Conservation (phyloP, 495 filamentous ascomycete species). For the Cudoniella acicularis region DNA sequence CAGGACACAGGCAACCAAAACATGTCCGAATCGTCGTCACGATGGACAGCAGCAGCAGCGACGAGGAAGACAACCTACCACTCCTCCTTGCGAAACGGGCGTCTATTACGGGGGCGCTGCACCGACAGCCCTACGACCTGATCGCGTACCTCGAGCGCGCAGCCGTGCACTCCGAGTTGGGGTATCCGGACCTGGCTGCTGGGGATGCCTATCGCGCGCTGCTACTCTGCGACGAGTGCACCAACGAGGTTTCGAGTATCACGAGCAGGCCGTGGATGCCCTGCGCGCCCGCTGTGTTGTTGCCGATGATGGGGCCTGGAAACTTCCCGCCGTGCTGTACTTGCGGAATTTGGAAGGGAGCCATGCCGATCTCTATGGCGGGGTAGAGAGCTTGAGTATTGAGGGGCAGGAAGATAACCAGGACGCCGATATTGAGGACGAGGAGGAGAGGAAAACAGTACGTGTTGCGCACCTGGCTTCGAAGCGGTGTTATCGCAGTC, state of each 20-base stretch:
- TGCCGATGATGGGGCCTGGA: not conserved
- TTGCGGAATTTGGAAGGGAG: not conserved
- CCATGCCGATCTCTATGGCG: slow-evolving; percentile 18
- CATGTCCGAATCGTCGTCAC: not conserved
- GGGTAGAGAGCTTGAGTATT: slow-evolving; percentile 8
- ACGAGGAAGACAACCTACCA: slow-evolving; percentile 18
- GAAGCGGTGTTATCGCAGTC: slow-evolving; percentile 49
- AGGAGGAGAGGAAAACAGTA: slow-evolving; percentile 32
- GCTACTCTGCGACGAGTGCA: slow-evolving; percentile 75
- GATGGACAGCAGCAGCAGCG: slow-evolving; percentile 10
- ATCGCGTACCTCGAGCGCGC: slow-evolving; percentile 71
- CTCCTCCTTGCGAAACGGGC: slow-evolving; percentile 42
- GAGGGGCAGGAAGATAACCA: not conserved
- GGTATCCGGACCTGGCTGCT: slow-evolving; percentile 84
- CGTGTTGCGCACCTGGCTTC: slow-evolving; percentile 39
- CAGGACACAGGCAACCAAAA: not conserved
- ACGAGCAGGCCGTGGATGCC: slow-evolving; percentile 48
- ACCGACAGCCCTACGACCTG: slow-evolving; percentile 68
- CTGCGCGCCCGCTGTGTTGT: slow-evolving; percentile 25
- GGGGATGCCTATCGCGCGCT: slow-evolving; percentile 90
- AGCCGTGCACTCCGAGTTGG: slow-evolving; percentile 64
- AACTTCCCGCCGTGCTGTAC: slow-evolving; percentile 17
- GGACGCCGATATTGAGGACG: slow-evolving; percentile 2
- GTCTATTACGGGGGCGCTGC: slow-evolving; percentile 44
- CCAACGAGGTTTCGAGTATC: slow-evolving; percentile 66